Conservation (phyloP, 768 basidiomycete genomes). For the Erythrobasidium yunnanense region DNA sequence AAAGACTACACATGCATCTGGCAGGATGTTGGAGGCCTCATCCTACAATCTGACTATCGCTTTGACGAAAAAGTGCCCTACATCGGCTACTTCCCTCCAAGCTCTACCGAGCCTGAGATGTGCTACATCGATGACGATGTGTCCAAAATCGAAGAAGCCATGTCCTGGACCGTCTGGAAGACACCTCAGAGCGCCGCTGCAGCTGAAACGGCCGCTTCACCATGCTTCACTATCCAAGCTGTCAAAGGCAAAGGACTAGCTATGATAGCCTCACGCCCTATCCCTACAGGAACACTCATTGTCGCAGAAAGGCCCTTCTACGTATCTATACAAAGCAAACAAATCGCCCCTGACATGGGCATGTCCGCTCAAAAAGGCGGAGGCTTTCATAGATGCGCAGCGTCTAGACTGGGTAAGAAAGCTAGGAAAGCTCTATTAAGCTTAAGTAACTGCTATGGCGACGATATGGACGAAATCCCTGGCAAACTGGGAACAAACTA, state of each 20-base stretch:
- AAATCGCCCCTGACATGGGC: background rate
- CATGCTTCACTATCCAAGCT: background rate
- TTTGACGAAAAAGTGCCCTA: constrained; percentile 1
- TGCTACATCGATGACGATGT: background rate
- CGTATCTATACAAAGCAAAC: background rate
- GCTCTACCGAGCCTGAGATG: background rate
- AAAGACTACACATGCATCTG: background rate
- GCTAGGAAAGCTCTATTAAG: background rate
- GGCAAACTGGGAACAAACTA: constrained; percentile 16
- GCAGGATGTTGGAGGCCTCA: background rate
- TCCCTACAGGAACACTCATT: background rate
- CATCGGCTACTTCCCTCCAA: constrained; percentile 8
- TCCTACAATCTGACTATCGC: constrained; percentile 17
- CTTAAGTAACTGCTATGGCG: constrained; percentile 7
- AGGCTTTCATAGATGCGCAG: background rate
- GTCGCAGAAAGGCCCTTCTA: constrained; percentile 5
- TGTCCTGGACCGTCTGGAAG: background rate
- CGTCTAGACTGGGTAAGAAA: background rate
- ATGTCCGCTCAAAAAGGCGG: background rate
- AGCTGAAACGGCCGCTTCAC: background rate
- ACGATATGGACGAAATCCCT: background rate
- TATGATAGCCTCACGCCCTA: constrained; percentile 9
- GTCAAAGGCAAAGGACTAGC: constrained; percentile 6
- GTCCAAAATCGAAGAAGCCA: background rate
- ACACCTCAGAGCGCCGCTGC: background rate